Base-by-base conservation (phyloP, 352 stramenopile species). In the Phytopythium sindhum region DNA sequence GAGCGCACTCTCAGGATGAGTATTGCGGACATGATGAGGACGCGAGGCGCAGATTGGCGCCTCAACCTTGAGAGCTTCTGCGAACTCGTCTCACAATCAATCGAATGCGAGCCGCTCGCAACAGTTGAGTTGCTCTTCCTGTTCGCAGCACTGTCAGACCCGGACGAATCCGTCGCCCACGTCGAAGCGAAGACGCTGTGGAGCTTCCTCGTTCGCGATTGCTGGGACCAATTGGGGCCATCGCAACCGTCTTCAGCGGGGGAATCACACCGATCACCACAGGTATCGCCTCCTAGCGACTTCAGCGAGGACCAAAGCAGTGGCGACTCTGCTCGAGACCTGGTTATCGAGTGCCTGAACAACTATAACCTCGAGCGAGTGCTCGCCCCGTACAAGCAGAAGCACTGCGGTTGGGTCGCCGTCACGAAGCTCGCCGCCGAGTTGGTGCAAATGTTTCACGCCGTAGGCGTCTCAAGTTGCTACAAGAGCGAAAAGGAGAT, bases 101-200 rank as follows among this genome's bases (percentile, higher is more conserved):
- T 47, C 21, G 31, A 64, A 2, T 24, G 31, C 3, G 28, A 70
- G 24, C 31, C 66, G 14, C 41, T 87, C 1, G 67, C 44, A 0
- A 41, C 60, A n/a, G 41, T 61, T 12, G 69, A 77, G 53, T 52
- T 80, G 31, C 51, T 89, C n/a, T 86, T 73, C 48, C 47, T 87
- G 11, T 72, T 86, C 39, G 67, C 57, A 9, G 39, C 63, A 19
- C 19, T 75, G 21, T 33, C 19, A 0, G 37, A n/a, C 15, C 23
- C 55, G 8, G 14, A 29, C 3, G 41, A 51, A 17, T 28, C 31
- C 7, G 53, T 47, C 4, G 9, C 33, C 19, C 41, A 5, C 10
- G 29, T 85, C 2, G 31, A 71, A 28, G 60, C 68, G 1, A 69
- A 71, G 47, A 39, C 45, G 24, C 66, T 88, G 0, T 72, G 70